A percentile compares a stretch with the other conserved stretches of the same genome.
Conservation (phyloP, 2,329 filamentous ascomycete species). For the Trichoderma endophyticum region DNA sequence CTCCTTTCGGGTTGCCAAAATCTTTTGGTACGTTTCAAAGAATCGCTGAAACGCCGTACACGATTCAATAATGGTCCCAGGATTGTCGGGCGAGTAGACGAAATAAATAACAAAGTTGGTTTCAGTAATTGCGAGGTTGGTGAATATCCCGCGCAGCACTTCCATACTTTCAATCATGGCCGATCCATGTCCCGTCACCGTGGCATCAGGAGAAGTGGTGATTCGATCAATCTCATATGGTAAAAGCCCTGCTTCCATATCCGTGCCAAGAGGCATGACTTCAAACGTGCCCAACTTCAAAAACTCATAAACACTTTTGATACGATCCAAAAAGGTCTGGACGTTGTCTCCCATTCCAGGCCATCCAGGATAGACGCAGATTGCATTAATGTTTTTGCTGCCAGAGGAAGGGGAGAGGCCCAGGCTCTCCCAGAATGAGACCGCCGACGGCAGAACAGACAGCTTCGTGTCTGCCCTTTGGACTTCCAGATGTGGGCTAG, state of each 20-base stretch:
- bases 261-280: constrained; percentile 42
- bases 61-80: constrained; percentile 63
- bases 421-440: constrained; percentile 79
- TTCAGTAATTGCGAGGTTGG: constrained; percentile 40
- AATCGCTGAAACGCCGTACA: constrained; percentile 72
- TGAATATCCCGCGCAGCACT: constrained; percentile 46
- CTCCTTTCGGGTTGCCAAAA: constrained; percentile 41
- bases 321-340: constrained; percentile 61
- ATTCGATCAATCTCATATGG: constrained; percentile 49
- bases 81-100: constrained; percentile 63
- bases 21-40: constrained; percentile 56
- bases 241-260: constrained; percentile 45
- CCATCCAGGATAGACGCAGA: constrained; percentile 68
- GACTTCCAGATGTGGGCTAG: constrained; percentile 68
- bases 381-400: constrained; percentile 65
- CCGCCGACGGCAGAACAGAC: constrained; percentile 70
- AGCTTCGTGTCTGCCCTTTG: constrained; percentile 66
- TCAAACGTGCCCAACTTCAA: constrained; percentile 68
- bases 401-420: constrained; percentile 70
- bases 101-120: constrained; percentile 74
- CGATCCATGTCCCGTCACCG: constrained; percentile 43
- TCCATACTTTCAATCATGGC: constrained; percentile 48
- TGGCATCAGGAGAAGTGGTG: constrained; percentile 39
- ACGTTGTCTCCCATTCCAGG: constrained; percentile 61
- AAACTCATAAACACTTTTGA: constrained; percentile 70